Conservation (phyloP, 768 basidiomycete species). For the Mycena vitilis region DNA sequence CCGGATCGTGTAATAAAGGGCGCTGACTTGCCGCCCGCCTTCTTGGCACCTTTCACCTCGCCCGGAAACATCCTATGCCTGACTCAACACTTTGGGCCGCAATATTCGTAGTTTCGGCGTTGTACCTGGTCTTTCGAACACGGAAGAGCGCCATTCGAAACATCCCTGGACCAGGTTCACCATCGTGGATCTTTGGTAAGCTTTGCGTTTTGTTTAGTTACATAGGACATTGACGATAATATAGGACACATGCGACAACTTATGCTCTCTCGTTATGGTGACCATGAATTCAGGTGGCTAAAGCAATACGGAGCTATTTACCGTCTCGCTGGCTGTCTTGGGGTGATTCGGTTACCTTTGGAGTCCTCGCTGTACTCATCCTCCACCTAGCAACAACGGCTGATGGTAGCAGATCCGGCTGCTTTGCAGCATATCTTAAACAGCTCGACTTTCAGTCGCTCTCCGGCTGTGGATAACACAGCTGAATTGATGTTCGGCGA, state of each 20-base stretch:
- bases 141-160: not conserved
- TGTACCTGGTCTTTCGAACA: not conserved
- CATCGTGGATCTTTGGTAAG: conserved; percentile 20
- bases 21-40: too few species aligned
- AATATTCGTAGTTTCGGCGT: too few species aligned
- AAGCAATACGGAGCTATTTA: conserved; percentile 11
- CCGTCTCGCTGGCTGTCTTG: conserved; percentile 16
- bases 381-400: conserved; percentile 16
- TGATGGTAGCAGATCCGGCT: conserved; percentile 15
- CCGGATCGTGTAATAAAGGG: too few species aligned
- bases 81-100: too few species aligned
- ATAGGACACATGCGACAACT: conserved; percentile 17
- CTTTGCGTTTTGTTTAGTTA: not conserved
- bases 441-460: not conserved
- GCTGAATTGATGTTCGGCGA: conserved; percentile 8
- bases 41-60: too few species aligned
- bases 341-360: not conserved
- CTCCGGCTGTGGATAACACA: not conserved
- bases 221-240: not conserved
- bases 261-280: conserved; percentile 4
- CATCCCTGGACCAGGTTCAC: not conserved
- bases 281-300: conserved; percentile 17
- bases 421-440: conserved; percentile 18
- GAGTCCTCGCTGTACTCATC: not conserved
- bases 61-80: too few species aligned